Conservation (phyloP, 371 early-diverging fungal genomes). For the Lichtheimia ramosa region DNA sequence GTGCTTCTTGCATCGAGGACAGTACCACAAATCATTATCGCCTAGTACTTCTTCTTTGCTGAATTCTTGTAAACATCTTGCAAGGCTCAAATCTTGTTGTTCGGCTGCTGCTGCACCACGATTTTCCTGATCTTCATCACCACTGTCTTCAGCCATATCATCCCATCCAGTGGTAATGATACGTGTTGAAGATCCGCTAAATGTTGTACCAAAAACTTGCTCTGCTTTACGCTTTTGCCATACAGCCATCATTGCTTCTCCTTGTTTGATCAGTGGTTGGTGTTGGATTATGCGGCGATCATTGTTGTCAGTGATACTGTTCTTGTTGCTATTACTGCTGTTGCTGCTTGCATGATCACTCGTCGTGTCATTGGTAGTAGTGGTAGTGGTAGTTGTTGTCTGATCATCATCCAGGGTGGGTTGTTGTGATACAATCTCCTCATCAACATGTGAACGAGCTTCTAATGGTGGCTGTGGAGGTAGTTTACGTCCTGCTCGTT, state of each 20-base stretch:
- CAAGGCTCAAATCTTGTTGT: constrained; percentile 15
- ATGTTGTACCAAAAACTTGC: constrained; percentile 1
- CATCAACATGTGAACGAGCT: too few species aligned
- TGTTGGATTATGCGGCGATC: constrained; percentile 9
- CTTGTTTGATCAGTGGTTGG: constrained; percentile 16
- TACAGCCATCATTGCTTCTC: constrained; percentile 39
- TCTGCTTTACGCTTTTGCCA: constrained; percentile 28
- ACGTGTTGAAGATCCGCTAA: too few species aligned
- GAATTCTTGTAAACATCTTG: constrained; percentile 64
- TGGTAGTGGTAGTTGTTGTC: too few species aligned
- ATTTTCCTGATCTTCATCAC: constrained; percentile 21
- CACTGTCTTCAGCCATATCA: constrained; percentile 8
- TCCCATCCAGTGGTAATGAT: constrained; percentile 19
- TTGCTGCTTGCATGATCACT: background rate
- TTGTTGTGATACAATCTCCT: too few species aligned
- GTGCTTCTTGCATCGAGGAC: constrained; percentile 59
- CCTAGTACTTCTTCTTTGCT: constrained; percentile 59
- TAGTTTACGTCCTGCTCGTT: too few species aligned
- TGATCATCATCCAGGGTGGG: too few species aligned
- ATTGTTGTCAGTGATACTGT: too few species aligned
- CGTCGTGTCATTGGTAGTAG: too few species aligned
- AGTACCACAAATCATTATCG: constrained; percentile 66
- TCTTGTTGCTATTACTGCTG: background rate
- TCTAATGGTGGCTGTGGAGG: background rate
- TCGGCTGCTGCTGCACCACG: background rate